Base-by-base conservation (phyloP, 2,329 filamentous ascomycete species). In the Arthrinium phaeospermum region DNA sequence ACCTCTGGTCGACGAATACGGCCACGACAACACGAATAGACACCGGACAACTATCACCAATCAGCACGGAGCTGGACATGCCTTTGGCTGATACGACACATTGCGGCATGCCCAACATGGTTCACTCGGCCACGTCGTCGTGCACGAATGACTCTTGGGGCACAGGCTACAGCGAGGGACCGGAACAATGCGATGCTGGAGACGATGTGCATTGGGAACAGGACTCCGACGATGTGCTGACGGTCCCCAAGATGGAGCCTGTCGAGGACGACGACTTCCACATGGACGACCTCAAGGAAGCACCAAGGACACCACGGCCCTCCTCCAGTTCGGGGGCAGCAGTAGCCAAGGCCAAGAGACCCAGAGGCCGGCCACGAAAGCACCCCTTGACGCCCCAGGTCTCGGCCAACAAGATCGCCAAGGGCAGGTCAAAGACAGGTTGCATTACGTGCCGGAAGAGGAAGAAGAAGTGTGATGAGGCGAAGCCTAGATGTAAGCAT, bases 291-390 rank as follows among this genome's bases (percentile, higher is more conserved):
- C 78, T 91, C 41, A 85, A 87, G 75, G 83, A 85, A 71, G 85
- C 81, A 5, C 83, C 84, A 4, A 75, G 76, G 27, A 79, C 81
- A 34, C 75, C 80, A 30, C 75, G 78, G 44, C 75, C 78, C 44
- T 73, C 72, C 16, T 67, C 76, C 16, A 76, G 75, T 47, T 51
- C 72, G 27, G 73, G 73, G 10, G 72, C 79, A 1, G 72, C 74
- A 19, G 69, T 75, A 14, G 79, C 81, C 27, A 89, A 89, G 76
- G 79, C 81, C 49, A 92, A 92, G 83, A 87, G 92, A 78, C 92
- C 92, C 76, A 90, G 95, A 78, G 95, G 95, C 46, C 89, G 95
- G 71, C 95, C 95, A 69, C 89, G 94, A 81, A 97, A 97, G 84
- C 91, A 95, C 77, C 93, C 94, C 51, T 84, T 64, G 22, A 87